Percentiles rank a stretch among this genome's conserved stretches.
Evolutionary conservation across 352 stramenopile genomes (phyloP).

Genomic region (Thraustochytrium sp.): DNA sequence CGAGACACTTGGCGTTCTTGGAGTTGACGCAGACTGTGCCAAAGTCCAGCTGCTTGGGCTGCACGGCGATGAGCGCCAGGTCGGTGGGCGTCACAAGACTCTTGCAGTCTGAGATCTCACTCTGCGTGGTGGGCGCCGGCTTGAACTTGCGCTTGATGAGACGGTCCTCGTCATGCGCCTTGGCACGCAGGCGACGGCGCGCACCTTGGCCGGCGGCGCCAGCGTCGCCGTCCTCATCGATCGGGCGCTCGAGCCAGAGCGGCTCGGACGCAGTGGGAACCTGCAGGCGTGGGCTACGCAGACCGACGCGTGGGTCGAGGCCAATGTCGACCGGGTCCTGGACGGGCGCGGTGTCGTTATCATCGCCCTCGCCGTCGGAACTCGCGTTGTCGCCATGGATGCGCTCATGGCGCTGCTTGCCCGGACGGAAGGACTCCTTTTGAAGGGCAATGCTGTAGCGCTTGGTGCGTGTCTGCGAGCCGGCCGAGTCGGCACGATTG

Average conservation of each 20-base stretch:
- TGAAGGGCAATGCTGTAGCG: neutral
- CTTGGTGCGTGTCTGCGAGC: neutral
- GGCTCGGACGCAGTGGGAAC: slow-evolving; percentile 59
- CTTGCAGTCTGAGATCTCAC: slow-evolving; percentile 75
- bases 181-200: slow-evolving; percentile 16
- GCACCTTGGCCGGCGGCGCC: neutral
- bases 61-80: slow-evolving; percentile 54
- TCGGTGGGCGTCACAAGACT: slow-evolving; percentile 65
- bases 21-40: slow-evolving; percentile 78
- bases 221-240: neutral
- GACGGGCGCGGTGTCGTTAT: neutral
- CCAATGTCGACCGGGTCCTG: slow-evolving; percentile 47
- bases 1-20: slow-evolving; percentile 66
- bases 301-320: slow-evolving; percentile 56
- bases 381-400: neutral
- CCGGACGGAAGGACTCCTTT: neutral
- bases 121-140: slow-evolving; percentile 68
- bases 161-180: slow-evolving; percentile 64
- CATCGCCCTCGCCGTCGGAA: neutral
- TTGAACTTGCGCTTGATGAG: slow-evolving; percentile 88
- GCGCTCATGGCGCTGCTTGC: neutral
- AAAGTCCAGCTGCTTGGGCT: slow-evolving; percentile 79
- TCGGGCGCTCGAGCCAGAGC: slow-evolving; percentile 59
- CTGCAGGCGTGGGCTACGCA: slow-evolving; percentile 55
- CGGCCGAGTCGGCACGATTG: neutral